Evolutionary conservation across 345 rosid species (phyloP), one percentile per base, ranked within the genome.

Genomic region (Carallia pectinifolia): DNA sequence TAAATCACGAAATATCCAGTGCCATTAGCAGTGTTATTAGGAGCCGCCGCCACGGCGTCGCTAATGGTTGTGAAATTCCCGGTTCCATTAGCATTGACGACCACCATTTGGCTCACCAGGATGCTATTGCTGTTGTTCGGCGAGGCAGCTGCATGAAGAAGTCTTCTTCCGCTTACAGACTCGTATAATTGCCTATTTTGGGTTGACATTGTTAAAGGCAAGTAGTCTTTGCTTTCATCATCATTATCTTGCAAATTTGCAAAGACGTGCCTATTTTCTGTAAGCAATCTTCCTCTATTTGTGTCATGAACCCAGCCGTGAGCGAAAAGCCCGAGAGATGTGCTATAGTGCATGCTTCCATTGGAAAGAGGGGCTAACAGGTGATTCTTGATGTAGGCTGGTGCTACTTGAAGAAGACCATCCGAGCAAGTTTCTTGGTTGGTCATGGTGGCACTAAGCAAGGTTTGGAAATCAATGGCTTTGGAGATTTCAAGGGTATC

Each of bases 31-130:
- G 74, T 68, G 39, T 82, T 70, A 13, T 71, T 76, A 0, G 91
- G 85, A 4, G 91, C 89, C 18, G 85, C 84, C 1, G 69, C 59
- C 6, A 88, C 74, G 2, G 93, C 93, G 0, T 79, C 85, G 8
- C 10, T 83, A 38, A 86, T 83, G 61, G 76, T 82, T 17, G 74
- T 71, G 38, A 76, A 86, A 64, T 84, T 59, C 65, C 84, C 87
- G 36, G 54, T 69, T 31, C 80, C 83, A 9, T 76, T 68, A 18
- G 79, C 72, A 64, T 80, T 76, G 63, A 86, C 88, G 15, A 84
- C 76, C 69, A 82, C 88, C 38, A 70, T 31, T 55, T 61, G 15
- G 50, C 59, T 70, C 59, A 70, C 59, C 15, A 15, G 4, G 4
- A 76, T 40, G 19, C 62, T 44, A 23, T 23, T 23, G 23, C 33